Evolutionary conservation across 257 asterid genomes (phyloP).

Genomic region (Linderniella brevidens): DNA sequence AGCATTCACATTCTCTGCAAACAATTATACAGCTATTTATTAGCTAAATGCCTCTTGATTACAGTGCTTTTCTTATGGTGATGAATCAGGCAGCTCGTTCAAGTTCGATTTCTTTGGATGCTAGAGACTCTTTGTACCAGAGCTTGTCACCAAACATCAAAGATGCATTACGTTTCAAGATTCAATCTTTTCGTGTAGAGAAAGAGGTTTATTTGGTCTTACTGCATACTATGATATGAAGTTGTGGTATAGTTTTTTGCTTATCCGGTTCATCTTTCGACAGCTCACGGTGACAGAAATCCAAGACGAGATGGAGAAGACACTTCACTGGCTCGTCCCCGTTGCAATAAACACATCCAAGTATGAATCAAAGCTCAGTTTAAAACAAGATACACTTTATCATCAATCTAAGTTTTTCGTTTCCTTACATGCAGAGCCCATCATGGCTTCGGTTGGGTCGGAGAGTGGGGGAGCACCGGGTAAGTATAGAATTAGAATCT

Average conservation of each 20-base stretch:
- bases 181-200: conserved; percentile 37
- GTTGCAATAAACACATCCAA: conserved; percentile 60
- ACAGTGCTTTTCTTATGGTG: background rate
- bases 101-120: conserved; percentile 27
- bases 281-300: conserved; percentile 41
- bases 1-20: conserved; percentile 11
- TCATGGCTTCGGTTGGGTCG: conserved; percentile 91
- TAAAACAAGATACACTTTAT: background rate
- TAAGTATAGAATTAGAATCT: too few relatives aligned
- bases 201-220: conserved; percentile 30
- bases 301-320: conserved; percentile 73
- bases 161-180: conserved; percentile 39
- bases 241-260: background rate
- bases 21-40: background rate
- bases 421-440: conserved; percentile 32
- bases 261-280: conserved; percentile 7
- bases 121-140: conserved; percentile 44
- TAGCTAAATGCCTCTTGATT: background rate
- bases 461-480: conserved; percentile 80
- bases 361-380: conserved; percentile 20
- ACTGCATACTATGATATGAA: background rate
- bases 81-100: conserved; percentile 52
- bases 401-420: background rate
- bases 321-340: conserved; percentile 62
- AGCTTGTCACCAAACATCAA: conserved; percentile 54